phyloP scores from a whole-genome alignment of 148 eudicot genomes.

The Rhododendron henanense region DNA sequence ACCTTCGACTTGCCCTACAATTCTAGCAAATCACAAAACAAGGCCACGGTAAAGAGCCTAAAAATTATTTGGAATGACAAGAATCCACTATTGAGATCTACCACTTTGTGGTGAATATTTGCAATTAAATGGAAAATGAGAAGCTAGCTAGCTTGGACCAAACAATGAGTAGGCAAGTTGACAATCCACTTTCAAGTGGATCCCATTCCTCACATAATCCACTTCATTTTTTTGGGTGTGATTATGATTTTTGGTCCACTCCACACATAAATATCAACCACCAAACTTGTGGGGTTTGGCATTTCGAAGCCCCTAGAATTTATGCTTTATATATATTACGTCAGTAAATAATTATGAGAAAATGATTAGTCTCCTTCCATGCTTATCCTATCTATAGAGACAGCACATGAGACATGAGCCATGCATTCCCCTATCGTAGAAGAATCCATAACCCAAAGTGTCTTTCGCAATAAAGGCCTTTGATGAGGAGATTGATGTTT shows the following conservation, averaged over 20 bases:
- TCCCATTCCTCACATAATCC: background rate
- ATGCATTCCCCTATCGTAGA: background rate
- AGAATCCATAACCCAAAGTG: constrained; percentile 5
- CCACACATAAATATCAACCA: background rate
- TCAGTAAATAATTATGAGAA: background rate
- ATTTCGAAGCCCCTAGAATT: background rate
- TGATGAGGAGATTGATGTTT: background rate
- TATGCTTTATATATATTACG: background rate
- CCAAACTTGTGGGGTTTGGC: background rate
- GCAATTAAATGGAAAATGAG: background rate
- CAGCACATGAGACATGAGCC: constrained; percentile 1
- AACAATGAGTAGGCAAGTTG: background rate
- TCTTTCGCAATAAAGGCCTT: constrained; percentile 8
- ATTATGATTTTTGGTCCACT: background rate
- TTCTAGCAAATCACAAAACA: background rate
- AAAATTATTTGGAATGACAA: background rate
- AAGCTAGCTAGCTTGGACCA: background rate
- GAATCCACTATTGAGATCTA: background rate
- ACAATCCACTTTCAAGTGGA: background rate
- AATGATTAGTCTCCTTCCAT: background rate
- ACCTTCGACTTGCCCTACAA: background rate
- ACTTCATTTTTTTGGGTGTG: background rate
- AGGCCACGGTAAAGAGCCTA: background rate
- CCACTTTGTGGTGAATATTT: background rate
- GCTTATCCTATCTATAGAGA: constrained; percentile 1